Evolutionary conservation across 2,329 filamentous ascomycete genomes (phyloP).

Genomic region (Colletotrichum limetticola): DNA sequence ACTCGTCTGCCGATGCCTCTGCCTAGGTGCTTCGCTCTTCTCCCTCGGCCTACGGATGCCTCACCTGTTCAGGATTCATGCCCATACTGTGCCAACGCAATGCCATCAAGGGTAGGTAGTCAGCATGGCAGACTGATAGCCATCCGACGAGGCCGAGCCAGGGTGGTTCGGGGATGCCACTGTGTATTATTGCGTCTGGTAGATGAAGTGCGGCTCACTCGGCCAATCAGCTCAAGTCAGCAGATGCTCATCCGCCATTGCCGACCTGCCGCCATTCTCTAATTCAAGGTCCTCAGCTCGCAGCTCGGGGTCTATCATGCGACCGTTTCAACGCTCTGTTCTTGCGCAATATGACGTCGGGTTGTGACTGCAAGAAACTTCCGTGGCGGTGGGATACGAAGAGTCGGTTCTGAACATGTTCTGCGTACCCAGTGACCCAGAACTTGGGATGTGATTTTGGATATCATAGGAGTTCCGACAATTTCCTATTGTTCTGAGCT

Average conservation of each 20-base stretch:
- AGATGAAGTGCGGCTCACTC: constrained; percentile 14
- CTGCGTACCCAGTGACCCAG: neutral
- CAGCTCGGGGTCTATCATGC: constrained; percentile 3
- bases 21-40: neutral
- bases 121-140: neutral
- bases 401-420: neutral
- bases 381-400: neutral
- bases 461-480: neutral
- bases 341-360: constrained; percentile 8
- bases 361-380: neutral
- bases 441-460: neutral
- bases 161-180: neutral
- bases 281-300: neutral
- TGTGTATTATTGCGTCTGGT: neutral
- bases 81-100: neutral
- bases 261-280: neutral
- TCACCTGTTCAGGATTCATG: neutral
- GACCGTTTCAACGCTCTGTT: constrained; percentile 29
- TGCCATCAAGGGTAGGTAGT: neutral
- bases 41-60: neutral
- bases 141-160: neutral
- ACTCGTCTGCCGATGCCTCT: neutral
- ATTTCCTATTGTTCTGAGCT: neutral
- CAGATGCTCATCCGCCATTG: constrained; percentile 15
- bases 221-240: neutral